Evolutionary conservation across 257 asterid species (phyloP).

Genomic region (Nicotiana tomentosiformis): DNA sequence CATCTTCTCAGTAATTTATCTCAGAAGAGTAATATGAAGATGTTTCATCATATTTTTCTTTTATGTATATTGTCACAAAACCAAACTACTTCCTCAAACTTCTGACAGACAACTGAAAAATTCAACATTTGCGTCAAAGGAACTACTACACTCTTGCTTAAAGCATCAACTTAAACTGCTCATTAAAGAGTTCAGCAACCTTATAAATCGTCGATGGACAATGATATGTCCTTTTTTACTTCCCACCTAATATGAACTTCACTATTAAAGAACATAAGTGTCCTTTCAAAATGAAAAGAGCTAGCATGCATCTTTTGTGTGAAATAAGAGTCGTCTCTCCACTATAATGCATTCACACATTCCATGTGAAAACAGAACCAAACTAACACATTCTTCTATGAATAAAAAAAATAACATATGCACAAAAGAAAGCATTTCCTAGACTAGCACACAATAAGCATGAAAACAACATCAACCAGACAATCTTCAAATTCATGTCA

Average conservation of each 20-base stretch:
- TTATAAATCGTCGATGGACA: not conserved
- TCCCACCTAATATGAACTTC: not conserved
- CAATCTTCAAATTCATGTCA: slow-evolving; percentile 5
- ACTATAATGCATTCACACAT: not conserved
- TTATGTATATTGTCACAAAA: not conserved
- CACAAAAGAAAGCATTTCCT: not conserved
- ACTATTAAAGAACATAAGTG: not conserved
- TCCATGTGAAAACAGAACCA: not conserved
- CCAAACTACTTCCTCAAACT: not conserved
- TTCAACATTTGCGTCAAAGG: not conserved
- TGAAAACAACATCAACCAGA: slow-evolving; percentile 5
- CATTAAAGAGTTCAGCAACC: not conserved
- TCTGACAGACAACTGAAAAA: not conserved
- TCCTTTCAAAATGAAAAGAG: not conserved
- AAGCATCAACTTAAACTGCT: not conserved
- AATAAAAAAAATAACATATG: not conserved
- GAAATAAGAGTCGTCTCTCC: not conserved
- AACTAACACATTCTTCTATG: not conserved
- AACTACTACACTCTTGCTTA: not conserved
- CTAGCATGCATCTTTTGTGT: not conserved
- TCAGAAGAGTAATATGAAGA: not conserved
- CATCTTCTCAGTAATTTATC: not conserved
- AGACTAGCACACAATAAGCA: slow-evolving; percentile 4
- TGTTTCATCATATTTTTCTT: not conserved
- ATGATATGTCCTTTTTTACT: not conserved